phyloP scores from a whole-genome alignment of 768 basidiomycete genomes.

The Melanogaster broomeanus region DNA sequence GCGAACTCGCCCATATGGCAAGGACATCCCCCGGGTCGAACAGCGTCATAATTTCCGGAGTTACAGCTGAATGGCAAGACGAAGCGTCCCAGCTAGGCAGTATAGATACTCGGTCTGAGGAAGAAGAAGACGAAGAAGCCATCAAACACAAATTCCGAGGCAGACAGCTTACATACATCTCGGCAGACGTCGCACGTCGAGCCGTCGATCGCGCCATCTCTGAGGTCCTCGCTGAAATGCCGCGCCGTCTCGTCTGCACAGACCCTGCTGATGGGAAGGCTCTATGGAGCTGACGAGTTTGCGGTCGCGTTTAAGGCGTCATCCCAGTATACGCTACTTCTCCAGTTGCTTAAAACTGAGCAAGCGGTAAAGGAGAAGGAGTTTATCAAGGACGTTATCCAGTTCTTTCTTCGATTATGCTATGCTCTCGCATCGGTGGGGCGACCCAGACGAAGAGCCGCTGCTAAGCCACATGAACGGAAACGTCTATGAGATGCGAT shows the following conservation, averaged over 20 bases:
- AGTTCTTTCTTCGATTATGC: not conserved
- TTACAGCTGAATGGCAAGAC: not conserved
- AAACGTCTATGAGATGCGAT: not conserved
- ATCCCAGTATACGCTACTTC: not conserved
- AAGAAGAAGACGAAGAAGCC: not conserved
- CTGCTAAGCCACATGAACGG: slow-evolving; percentile 3
- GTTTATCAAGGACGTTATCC: not conserved
- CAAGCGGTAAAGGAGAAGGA: not conserved
- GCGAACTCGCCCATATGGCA: not conserved
- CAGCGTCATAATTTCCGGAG: not conserved
- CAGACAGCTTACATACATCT: not conserved
- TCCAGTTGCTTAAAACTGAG: not conserved
- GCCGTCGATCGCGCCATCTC: not conserved
- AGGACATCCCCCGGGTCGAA: not conserved
- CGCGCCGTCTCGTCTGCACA: not conserved
- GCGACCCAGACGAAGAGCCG: not conserved
- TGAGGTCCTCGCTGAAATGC: not conserved
- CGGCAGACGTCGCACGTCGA: not conserved
- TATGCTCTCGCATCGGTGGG: slow-evolving; percentile 9
- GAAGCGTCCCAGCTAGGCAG: not conserved
- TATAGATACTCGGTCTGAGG: not conserved
- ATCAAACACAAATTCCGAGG: not conserved
- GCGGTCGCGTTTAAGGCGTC: not conserved
- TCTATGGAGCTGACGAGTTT: not conserved
- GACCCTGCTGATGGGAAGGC: not conserved